Base-by-base conservation (phyloP, 257 asterid species). In the Solanum bukasovii region DNA sequence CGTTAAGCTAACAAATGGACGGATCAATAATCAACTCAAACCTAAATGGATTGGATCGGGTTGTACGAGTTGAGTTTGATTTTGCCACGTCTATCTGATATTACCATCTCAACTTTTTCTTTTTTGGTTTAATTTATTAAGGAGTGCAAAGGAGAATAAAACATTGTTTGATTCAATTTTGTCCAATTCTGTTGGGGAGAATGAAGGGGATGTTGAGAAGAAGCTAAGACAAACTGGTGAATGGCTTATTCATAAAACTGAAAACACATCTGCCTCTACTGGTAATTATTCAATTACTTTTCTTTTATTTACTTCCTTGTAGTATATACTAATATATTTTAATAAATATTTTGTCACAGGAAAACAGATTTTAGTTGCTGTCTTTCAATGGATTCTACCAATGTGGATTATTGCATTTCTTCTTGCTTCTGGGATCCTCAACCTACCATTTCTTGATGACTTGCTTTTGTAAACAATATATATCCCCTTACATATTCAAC, bases 141-240 rank as follows among this genome's bases (percentile, higher is more conserved):
- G 96, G 38, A 94, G 88, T 34, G 91, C 42, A 46, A 90, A 91
- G 67, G 91, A 85, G 90, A 91, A 81, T 16, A 63, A 70, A 52
- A 88, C 92, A 75, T 49, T 93, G 85, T 87, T 95, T 13, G 96
- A 91, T 56, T 89, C 87, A 87, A 61, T 93, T 13, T 86, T 94
- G 90, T 90, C 87, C 59, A 92, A 90, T 33, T 87, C 94, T 14
- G 83, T 92, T n/a, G 95, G 95, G 72, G 89, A 87, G 87, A 89
- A 74, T 49, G 98, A 96, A 94, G 93, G 98, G 56, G 16, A 92
- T 40, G 88, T 91, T 86, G 98, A 96, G 93, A 96, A 93, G 94
- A 92, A 90, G 91, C 93, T 96, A 7, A 91, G 98, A 38, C 96
- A 94, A 92, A 92, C 93, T 25, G 98, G 98, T 34, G 98, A 96